Evolutionary conservation across 257 asterid species (phyloP), one percentile per base, ranked within the genome.

Genomic region (Schizonepeta tenuifolia): DNA sequence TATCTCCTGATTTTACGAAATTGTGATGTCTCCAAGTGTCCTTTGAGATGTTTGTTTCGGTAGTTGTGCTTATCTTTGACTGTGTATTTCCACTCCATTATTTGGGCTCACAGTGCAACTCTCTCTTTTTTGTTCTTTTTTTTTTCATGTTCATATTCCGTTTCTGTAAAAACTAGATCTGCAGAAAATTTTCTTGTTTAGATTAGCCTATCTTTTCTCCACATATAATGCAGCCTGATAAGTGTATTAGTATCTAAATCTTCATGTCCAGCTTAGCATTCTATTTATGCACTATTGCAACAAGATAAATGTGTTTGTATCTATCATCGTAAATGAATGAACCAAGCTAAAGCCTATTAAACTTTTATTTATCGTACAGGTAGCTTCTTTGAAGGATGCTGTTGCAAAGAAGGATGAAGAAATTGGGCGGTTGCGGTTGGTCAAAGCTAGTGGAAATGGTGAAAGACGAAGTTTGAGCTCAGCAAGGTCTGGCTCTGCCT

Each of bases 391-490:
- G 44, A 95, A 95, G 83, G 88, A 86, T 59, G 82, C 82, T 54
- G 79, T 92, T 69, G 77, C 79, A 38, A 86, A 84, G 82, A 95
- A 92, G 81, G 99, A 95, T 11, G 94, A 90, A 36, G 97, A 95
- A 78, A 86, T 94, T 46, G 88, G 74, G 56, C 81, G 89, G 63
- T 70, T 95, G 63, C 78, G 86, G 75, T 80, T 41, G 40, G 76
- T 68, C 67, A 88, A 74, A 84, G 69, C 71, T 55, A 78, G 77
- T 71, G 86, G 82, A 57, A 82, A 74, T 36, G 77, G 77, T 54
- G 96, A 86, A 67, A 85, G 87, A 61, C 84, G 44, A 6, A 58
- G 84, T 59, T 56, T 77, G 74, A 70, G 51, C 79, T 78, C 87
- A 6, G 83, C 84, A 26, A 77, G 83, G 66, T 75, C 76, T 77